Evolutionary conservation across 2,329 filamentous ascomycete species (phyloP).

Genomic region (Pleomassaria siparia): DNA sequence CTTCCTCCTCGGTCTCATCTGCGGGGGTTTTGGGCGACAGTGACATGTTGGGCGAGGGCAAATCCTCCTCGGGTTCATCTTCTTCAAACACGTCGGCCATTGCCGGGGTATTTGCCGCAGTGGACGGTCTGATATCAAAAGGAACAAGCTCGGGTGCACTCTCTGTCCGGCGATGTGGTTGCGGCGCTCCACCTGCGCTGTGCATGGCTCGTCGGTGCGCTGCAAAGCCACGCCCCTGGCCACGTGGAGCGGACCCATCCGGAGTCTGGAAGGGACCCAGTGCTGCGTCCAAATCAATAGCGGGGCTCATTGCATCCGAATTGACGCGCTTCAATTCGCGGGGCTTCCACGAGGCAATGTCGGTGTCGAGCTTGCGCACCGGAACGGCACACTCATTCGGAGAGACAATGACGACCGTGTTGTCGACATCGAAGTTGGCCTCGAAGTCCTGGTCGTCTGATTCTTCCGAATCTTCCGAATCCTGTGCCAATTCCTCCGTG

Average conservation of each 20-base stretch:
- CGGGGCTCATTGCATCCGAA: slow-evolving; percentile 69
- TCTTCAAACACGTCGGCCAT: slow-evolving; percentile 90
- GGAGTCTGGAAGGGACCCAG: slow-evolving; percentile 90
- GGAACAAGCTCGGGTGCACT: slow-evolving; percentile 78
- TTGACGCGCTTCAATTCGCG: slow-evolving; percentile 41
- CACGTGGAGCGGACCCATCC: slow-evolving; percentile 65
- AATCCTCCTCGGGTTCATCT: slow-evolving; percentile 65
- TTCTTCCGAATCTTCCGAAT: slow-evolving; percentile 35
- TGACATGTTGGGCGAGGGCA: slow-evolving; percentile 9
- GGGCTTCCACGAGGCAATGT: slow-evolving; percentile 42
- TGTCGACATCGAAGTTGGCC: slow-evolving; percentile 46
- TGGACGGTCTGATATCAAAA: slow-evolving; percentile 60
- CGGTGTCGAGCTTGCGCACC: slow-evolving; percentile 34
- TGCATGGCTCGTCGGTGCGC: slow-evolving; percentile 68
- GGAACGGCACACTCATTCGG: slow-evolving; percentile 26
- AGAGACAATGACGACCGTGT: slow-evolving; percentile 45
- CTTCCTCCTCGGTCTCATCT: slow-evolving; percentile 39
- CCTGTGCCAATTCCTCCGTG: slow-evolving; percentile 17
- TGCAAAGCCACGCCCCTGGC: slow-evolving; percentile 41
- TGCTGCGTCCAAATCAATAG: slow-evolving; percentile 93
- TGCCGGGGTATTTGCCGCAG: slow-evolving; percentile 64
- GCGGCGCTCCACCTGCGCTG: slow-evolving; percentile 73
- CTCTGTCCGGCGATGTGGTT: slow-evolving; percentile 76
- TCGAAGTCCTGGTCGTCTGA: slow-evolving; percentile 42
- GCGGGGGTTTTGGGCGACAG: slow-evolving; percentile 12